Evolutionary conservation across 306 rosid species (phyloP).

Genomic region (Glycine tomentella): DNA sequence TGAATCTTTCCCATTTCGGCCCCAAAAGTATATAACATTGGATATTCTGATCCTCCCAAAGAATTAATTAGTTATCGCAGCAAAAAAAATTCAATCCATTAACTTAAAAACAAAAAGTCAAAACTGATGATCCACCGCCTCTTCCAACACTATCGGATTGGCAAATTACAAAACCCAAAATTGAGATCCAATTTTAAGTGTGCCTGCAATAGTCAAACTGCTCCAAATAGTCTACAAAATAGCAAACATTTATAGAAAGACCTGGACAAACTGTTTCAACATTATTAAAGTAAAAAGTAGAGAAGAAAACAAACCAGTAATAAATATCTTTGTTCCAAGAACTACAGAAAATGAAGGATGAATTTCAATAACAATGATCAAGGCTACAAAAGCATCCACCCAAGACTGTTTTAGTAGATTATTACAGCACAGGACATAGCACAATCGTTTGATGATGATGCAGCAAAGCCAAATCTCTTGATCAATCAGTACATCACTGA

Average conservation of each 20-base stretch:
- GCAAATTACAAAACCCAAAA: background rate
- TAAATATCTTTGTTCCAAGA: background rate
- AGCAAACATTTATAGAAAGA: background rate
- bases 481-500: background rate
- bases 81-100: background rate
- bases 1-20: no score
- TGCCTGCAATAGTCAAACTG: background rate
- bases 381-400: background rate
- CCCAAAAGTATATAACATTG: no score
- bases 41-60: no score
- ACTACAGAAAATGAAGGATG: background rate
- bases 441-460: background rate
- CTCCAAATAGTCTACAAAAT: background rate
- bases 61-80: no score
- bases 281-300: background rate
- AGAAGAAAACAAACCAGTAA: background rate
- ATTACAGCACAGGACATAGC: background rate
- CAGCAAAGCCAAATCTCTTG: background rate
- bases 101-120: background rate
- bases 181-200: background rate
- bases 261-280: background rate
- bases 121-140: background rate
- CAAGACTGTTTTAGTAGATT: no score
- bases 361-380: background rate
- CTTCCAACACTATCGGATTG: background rate